Percentiles rank a stretch among this genome's conserved stretches.
These are phyloP conservation scores for Globisporangium camurandrum DNA, from an alignment of 352 stramenopile species.

Conservation along the genomic window DNA sequence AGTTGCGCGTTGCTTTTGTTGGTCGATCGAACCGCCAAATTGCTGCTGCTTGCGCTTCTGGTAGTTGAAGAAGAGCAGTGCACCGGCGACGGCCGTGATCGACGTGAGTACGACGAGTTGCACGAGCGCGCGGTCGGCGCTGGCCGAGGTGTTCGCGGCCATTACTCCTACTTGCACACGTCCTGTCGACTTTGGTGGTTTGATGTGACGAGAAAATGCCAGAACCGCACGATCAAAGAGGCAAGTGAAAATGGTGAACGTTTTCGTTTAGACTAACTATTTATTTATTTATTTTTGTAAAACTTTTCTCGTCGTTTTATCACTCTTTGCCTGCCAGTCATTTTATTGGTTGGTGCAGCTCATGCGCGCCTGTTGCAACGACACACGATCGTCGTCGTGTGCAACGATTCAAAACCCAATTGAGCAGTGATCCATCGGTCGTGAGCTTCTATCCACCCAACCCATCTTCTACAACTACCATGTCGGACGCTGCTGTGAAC, in stretches of 20 bases:
- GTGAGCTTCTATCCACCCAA: slow-evolving; percentile 55
- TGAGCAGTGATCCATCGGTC: slow-evolving; percentile 86
- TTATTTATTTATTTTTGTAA: no score
- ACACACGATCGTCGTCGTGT: no score
- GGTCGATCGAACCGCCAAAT: slow-evolving; percentile 7
- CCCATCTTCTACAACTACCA: slow-evolving; percentile 16
- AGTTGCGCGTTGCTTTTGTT: slow-evolving; percentile 10
- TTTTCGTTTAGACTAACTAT: no score
- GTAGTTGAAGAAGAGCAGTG: slow-evolving; percentile 41
- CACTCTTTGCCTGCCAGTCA: no score
- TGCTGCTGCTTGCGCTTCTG: slow-evolving; percentile 38
- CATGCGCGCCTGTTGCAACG: no score
- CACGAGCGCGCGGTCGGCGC: slow-evolving; percentile 35
- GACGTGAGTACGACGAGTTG: slow-evolving; percentile 68
- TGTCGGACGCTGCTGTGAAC: slow-evolving; percentile 84
- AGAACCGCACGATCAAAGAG: no score
- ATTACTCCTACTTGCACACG: no score
- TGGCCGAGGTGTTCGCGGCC: slow-evolving; percentile 13
- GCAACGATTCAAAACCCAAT: slow-evolving; percentile 27
- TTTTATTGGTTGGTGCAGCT: no score
- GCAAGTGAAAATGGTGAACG: no score
- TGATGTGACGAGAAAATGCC: no score
- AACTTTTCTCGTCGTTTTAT: no score
- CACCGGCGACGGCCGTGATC: slow-evolving; percentile 57
- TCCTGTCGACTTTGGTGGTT: no score